Conservation (phyloP, 208 protist genomes). For the Leishmania turanica region DNA sequence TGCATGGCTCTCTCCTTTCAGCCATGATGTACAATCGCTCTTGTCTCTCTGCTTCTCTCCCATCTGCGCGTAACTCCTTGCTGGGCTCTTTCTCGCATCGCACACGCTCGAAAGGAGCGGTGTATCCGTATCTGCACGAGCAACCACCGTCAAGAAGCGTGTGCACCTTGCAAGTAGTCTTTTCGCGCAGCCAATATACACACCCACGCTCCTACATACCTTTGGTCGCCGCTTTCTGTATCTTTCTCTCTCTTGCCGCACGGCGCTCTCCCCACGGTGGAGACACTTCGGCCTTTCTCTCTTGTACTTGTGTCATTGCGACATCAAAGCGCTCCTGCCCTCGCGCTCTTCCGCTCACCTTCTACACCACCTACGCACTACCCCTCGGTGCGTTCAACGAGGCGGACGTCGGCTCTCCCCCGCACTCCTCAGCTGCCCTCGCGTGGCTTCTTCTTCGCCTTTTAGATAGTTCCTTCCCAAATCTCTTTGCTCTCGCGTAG, state of each 20-base stretch:
- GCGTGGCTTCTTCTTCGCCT: background rate
- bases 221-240: background rate
- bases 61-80: background rate
- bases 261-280: background rate
- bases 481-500: background rate
- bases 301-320: background rate
- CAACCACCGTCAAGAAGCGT: background rate
- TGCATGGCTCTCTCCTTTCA: background rate
- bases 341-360: background rate
- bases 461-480: background rate
- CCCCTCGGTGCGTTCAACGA: background rate
- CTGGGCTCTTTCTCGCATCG: background rate
- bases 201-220: too few species aligned
- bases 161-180: background rate
- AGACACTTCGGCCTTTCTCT: background rate
- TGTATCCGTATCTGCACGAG: background rate
- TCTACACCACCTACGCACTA: background rate
- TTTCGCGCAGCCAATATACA: background rate
- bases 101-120: background rate
- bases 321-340: background rate
- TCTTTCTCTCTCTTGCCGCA: background rate
- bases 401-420: background rate
- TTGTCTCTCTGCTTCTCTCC: background rate
- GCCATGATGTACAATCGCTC: background rate
- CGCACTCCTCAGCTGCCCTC: too few species aligned